Conservation (phyloP, 2,329 filamentous ascomycete species). For the Pseudogymnoascus sp. region DNA sequence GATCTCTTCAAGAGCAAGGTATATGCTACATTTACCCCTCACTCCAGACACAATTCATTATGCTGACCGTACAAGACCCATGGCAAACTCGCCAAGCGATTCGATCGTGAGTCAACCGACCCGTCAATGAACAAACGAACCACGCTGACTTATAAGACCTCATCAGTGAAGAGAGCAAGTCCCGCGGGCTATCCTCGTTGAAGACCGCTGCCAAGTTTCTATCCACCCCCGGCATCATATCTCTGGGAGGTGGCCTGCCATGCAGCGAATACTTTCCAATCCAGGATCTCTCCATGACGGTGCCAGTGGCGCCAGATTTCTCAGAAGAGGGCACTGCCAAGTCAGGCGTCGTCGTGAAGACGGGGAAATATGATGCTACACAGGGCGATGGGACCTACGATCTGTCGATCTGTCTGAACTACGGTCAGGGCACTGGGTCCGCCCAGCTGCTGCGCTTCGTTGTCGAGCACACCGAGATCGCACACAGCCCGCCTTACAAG, state of each 20-base stretch:
- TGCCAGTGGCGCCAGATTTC: slow-evolving; percentile 62
- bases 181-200: slow-evolving; percentile 58
- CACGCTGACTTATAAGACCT: slow-evolving; percentile 31
- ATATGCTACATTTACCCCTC: slow-evolving; percentile 23
- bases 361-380: slow-evolving; percentile 76
- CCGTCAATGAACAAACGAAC: neutral
- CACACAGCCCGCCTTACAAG: slow-evolving; percentile 76
- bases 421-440: slow-evolving; percentile 77
- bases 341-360: slow-evolving; percentile 50
- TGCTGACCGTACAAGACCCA: slow-evolving; percentile 33
- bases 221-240: slow-evolving; percentile 74
- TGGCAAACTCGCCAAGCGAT: slow-evolving; percentile 68
- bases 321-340: slow-evolving; percentile 54
- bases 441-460: slow-evolving; percentile 84
- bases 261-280: slow-evolving; percentile 91
- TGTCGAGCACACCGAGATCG: slow-evolving; percentile 90
- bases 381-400: slow-evolving; percentile 53
- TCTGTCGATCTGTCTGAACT: slow-evolving; percentile 84
- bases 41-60: slow-evolving; percentile 16
- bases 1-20: slow-evolving; percentile 76
- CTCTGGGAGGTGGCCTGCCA: slow-evolving; percentile 84
- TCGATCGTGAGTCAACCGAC: slow-evolving; percentile 60
- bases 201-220: slow-evolving; percentile 76
- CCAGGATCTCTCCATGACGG: slow-evolving; percentile 63
- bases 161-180: slow-evolving; percentile 53